phyloP scores from a whole-genome alignment of 176 grass and related monocot species.

The Secale cereale region DNA sequence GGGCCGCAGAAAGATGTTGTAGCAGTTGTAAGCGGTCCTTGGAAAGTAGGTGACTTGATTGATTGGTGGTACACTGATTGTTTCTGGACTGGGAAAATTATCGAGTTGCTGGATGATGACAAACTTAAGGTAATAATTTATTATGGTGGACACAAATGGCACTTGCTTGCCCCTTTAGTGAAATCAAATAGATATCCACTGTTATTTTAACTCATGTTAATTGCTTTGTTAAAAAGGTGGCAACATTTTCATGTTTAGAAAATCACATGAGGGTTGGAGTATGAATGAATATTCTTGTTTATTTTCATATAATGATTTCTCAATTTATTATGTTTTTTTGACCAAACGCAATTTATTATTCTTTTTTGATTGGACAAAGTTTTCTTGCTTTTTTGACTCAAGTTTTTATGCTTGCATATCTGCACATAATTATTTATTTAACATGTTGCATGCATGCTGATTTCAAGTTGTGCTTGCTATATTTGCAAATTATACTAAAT shows the following conservation, averaged over 20 bases:
- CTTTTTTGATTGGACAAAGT: background rate
- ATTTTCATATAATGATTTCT: slow-evolving; percentile 2
- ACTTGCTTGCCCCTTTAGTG: background rate
- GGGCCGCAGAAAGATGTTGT: slow-evolving; percentile 25
- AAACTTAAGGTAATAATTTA: slow-evolving; percentile 36
- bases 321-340: background rate
- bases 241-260: background rate
- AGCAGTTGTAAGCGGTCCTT: slow-evolving; percentile 41
- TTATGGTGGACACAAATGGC: background rate
- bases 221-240: background rate
- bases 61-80: slow-evolving; percentile 48
- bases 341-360: background rate
- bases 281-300: background rate
- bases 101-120: slow-evolving; percentile 27
- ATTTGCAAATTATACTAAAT: background rate
- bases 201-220: background rate
- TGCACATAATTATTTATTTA: background rate
- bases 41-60: slow-evolving; percentile 65
- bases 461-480: background rate
- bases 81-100: slow-evolving; percentile 59
- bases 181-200: background rate
- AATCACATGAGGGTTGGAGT: background rate
- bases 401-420: background rate
- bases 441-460: background rate
- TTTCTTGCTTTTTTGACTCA: background rate